Conservation (phyloP, 2,329 filamentous ascomycete genomes). For the Cytospora piceae region DNA sequence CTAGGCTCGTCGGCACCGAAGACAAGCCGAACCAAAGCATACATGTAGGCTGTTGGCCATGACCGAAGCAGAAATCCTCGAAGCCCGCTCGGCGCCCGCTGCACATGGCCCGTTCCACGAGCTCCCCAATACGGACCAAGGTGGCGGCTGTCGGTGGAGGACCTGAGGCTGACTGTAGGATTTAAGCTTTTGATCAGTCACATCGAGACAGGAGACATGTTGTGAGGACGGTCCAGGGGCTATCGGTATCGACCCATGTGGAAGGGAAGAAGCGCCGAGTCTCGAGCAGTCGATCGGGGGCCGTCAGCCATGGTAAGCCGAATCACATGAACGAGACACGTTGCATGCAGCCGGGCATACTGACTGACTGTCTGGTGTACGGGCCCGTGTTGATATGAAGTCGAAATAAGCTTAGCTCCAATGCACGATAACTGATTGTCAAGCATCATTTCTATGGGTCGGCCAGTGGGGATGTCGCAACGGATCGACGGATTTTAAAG, state of each 20-base stretch:
- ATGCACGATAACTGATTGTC: constrained; percentile 4
- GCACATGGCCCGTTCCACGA: neutral
- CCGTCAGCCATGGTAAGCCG: neutral
- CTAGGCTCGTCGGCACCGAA: neutral
- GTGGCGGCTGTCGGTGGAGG: neutral
- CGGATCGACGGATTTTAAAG: no score
- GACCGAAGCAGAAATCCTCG: neutral
- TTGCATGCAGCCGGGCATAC: neutral
- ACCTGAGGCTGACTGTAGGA: neutral
- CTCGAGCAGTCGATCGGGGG: no score
- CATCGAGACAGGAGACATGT: neutral
- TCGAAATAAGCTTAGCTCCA: constrained; percentile 26
- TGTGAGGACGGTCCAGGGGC: neutral
- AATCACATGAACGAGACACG: neutral
- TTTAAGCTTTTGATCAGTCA: neutral
- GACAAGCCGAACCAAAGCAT: neutral
- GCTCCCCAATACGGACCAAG: neutral
- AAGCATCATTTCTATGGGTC: neutral
- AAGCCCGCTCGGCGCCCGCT: neutral
- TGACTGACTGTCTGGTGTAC: neutral
- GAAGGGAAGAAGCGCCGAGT: neutral
- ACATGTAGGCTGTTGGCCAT: neutral
- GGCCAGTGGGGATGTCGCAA: neutral
- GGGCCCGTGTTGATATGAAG: neutral
- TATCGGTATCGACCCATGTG: neutral